These are phyloP conservation scores for Trichoderma aggressivum DNA, from an alignment of 2,329 filamentous ascomycete species.

Conservation along the genomic window DNA sequence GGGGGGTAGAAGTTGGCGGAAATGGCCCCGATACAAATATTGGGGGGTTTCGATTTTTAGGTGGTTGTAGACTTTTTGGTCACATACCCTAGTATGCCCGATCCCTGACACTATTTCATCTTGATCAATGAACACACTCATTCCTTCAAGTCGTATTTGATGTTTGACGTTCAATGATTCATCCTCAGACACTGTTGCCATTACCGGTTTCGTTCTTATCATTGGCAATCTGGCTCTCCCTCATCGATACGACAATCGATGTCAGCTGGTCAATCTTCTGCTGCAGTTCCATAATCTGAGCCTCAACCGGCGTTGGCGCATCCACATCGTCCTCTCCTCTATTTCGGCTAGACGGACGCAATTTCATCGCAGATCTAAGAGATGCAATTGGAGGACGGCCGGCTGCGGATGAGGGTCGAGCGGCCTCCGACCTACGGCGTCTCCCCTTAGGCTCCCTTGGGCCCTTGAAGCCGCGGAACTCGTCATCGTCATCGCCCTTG, in stretches of 20 bases:
- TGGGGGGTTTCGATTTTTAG: background rate
- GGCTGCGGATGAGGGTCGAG: slow-evolving; percentile 20
- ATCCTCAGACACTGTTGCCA: background rate
- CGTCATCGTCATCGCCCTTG: slow-evolving; percentile 37
- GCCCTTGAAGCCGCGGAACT: slow-evolving; percentile 49
- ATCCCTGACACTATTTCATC: background rate
- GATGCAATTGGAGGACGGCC: slow-evolving; percentile 16
- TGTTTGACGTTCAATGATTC: background rate
- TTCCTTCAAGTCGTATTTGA: background rate
- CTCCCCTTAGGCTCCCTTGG: slow-evolving; percentile 33
- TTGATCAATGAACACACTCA: background rate
- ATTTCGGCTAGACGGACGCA: slow-evolving; percentile 21
- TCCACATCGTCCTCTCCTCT: slow-evolving; percentile 36
- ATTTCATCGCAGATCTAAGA: slow-evolving; percentile 20
- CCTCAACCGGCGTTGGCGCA: slow-evolving; percentile 43
- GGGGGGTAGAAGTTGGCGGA: background rate
- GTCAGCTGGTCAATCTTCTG: slow-evolving; percentile 59
- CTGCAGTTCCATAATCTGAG: slow-evolving; percentile 52
- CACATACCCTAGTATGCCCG: background rate
- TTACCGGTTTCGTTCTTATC: background rate
- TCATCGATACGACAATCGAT: slow-evolving; percentile 48
- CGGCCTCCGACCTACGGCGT: slow-evolving; percentile 23
- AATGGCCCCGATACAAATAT: background rate
- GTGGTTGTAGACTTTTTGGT: background rate
- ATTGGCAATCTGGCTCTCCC: slow-evolving; percentile 30